phyloP scores from a whole-genome alignment of 2,329 filamentous ascomycete genomes.

The Fusarium musae region DNA sequence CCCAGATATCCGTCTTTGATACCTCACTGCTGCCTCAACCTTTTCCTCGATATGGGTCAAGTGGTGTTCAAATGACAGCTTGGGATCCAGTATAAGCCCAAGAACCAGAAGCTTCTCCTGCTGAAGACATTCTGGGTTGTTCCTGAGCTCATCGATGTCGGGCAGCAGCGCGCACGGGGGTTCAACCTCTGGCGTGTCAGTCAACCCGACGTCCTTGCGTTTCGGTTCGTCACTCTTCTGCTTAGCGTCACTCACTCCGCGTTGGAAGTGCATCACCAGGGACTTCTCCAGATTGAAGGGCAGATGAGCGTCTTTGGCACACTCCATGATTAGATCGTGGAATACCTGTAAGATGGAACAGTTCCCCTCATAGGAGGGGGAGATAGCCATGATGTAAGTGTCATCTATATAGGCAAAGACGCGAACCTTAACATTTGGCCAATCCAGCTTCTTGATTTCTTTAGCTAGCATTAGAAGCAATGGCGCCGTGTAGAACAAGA shows the following conservation, averaged over 20 bases:
- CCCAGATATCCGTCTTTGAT: neutral
- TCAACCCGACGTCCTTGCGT: neutral
- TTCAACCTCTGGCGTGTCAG: neutral
- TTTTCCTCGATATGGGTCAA: neutral
- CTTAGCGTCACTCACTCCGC: neutral
- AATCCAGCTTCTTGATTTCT: neutral
- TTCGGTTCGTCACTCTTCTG: neutral
- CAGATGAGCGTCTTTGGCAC: neutral
- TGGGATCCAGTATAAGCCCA: neutral
- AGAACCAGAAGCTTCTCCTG: neutral
- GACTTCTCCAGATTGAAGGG: slow-evolving; percentile 4
- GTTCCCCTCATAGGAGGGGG: neutral
- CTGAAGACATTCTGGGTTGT: neutral
- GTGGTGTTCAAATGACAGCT: neutral
- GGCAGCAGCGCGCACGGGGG: neutral
- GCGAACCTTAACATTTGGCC: neutral
- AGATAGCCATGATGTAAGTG: slow-evolving; percentile 6
- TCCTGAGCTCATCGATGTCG: neutral
- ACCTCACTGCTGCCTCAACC: neutral
- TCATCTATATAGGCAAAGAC: slow-evolving; percentile 10
- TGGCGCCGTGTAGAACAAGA: slow-evolving; percentile 14
- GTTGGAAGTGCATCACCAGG: slow-evolving; percentile 4
- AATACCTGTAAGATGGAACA: neutral
- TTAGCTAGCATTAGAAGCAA: neutral
- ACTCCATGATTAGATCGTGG: slow-evolving; percentile 1